Evolutionary conservation across 352 stramenopile species (phyloP).

Genomic region (Phytophthora kernoviae): DNA sequence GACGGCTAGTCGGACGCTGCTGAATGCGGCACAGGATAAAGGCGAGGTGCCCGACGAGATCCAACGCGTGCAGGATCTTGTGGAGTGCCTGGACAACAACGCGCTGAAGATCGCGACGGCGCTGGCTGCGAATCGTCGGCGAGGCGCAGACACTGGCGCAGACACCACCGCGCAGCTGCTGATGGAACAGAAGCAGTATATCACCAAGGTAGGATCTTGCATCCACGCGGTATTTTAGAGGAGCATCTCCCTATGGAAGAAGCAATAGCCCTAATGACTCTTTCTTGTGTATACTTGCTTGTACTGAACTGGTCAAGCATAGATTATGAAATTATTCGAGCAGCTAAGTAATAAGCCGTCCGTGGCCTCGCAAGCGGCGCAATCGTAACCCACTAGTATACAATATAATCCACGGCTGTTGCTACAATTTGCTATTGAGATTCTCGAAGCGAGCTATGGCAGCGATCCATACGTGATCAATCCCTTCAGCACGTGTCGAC

Average conservation of each 20-base stretch:
- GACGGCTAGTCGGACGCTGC: slow-evolving; percentile 33
- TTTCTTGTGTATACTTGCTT: neutral
- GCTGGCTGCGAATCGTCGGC: slow-evolving; percentile 46
- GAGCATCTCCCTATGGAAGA: too few relatives aligned
- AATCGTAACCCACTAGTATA: slow-evolving; percentile 1
- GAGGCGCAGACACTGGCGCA: slow-evolving; percentile 17
- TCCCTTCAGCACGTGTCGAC: too few relatives aligned
- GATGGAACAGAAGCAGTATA: slow-evolving; percentile 61
- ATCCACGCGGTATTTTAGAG: too few relatives aligned
- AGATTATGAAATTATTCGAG: slow-evolving; percentile 48
- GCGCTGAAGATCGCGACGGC: slow-evolving; percentile 67
- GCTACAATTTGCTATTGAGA: neutral
- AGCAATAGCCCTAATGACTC: slow-evolving; percentile 1
- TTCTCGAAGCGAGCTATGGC: too few relatives aligned
- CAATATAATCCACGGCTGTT: too few relatives aligned
- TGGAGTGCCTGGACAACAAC: slow-evolving; percentile 76
- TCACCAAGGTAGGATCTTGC: slow-evolving; percentile 33
- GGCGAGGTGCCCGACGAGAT: slow-evolving; percentile 50
- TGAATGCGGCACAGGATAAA: slow-evolving; percentile 25
- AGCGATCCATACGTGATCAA: too few relatives aligned
- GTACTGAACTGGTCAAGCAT: neutral
- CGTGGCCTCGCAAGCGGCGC: neutral
- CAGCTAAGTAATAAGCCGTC: slow-evolving; percentile 41
- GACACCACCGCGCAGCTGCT: slow-evolving; percentile 57
- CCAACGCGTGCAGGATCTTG: slow-evolving; percentile 57